phyloP scores from a whole-genome alignment of 129 eudicot species.

The Artemisia tridentata region DNA sequence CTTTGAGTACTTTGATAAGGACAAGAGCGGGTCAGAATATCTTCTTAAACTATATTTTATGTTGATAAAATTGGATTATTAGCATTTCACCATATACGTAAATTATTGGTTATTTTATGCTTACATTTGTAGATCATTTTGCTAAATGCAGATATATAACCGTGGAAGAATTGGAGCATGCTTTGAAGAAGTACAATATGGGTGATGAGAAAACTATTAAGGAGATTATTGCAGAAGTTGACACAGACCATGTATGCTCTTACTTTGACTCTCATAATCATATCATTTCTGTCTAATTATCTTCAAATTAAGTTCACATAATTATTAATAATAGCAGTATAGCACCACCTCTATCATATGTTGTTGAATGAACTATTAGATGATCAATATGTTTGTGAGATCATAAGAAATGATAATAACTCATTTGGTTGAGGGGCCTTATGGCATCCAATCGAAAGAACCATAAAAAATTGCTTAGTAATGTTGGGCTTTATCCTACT shows the following conservation, averaged over 20 bases:
- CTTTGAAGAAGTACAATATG: constrained; percentile 88
- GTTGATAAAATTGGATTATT: constrained; percentile 8
- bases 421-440: not conserved
- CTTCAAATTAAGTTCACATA: not conserved
- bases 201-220: constrained; percentile 88
- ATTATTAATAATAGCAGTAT: not conserved
- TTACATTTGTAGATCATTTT: constrained; percentile 20
- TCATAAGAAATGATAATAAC: constrained; percentile 1
- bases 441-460: not conserved
- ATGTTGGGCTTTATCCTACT: not conserved
- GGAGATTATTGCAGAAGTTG: constrained; percentile 97
- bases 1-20: constrained; percentile 84
- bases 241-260: constrained; percentile 73
- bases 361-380: not conserved
- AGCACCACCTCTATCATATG: not conserved
- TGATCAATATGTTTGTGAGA: not conserved
- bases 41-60: not conserved
- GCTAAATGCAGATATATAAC: constrained; percentile 67
- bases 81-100: not conserved
- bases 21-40: constrained; percentile 80
- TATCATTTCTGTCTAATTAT: not conserved
- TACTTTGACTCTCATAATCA: not conserved
- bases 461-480: not conserved
- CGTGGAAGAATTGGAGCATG: constrained; percentile 91
- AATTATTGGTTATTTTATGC: constrained; percentile 1